Evolutionary conservation across 1,284 basidiomycete species (phyloP).

Genomic region (Heimioporus retisporus): DNA sequence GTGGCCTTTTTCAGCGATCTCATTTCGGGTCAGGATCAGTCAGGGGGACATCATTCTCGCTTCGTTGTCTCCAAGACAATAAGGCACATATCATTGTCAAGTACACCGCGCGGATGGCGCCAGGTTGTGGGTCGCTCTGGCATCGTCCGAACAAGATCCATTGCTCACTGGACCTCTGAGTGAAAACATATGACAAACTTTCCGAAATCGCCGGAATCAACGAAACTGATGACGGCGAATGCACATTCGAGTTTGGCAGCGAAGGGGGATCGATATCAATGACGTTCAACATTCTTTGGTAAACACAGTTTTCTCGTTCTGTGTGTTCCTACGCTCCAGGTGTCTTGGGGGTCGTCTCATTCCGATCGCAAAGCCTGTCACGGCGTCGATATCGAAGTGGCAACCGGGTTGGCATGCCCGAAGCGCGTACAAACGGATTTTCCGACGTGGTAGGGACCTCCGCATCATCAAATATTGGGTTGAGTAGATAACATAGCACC

Average conservation of each 20-base stretch:
- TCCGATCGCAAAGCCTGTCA: neutral
- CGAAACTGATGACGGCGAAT: slow-evolving; percentile 95
- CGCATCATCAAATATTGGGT: too few species aligned
- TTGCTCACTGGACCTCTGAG: slow-evolving; percentile 45
- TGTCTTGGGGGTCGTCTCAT: slow-evolving; percentile 10
- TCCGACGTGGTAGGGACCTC: too few species aligned
- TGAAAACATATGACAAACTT: slow-evolving; percentile 98
- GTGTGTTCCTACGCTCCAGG: slow-evolving; percentile 9
- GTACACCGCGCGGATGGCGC: slow-evolving; percentile 98
- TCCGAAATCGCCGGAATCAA: slow-evolving; percentile 99
- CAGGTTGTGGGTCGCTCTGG: slow-evolving; percentile 63
- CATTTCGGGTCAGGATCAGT: slow-evolving; percentile 97
- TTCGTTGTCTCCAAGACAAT: slow-evolving; percentile 99
- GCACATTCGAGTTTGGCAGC: slow-evolving; percentile 91
- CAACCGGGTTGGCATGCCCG: too few species aligned
- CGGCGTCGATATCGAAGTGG: too few species aligned
- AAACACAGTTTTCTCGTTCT: slow-evolving; percentile 13
- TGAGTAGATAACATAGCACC: too few species aligned
- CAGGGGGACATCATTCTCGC: slow-evolving; percentile 97
- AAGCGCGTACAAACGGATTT: too few species aligned
- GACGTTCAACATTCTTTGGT: slow-evolving; percentile 63
- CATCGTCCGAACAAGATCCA: neutral
- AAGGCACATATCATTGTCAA: slow-evolving; percentile 99
- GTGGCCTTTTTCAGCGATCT: slow-evolving; percentile 6
- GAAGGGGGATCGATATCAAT: slow-evolving; percentile 81